Evolutionary conservation across 192 early-diverging fungal genomes (phyloP).

Genomic region (Globomyces pollinis-pini): DNA sequence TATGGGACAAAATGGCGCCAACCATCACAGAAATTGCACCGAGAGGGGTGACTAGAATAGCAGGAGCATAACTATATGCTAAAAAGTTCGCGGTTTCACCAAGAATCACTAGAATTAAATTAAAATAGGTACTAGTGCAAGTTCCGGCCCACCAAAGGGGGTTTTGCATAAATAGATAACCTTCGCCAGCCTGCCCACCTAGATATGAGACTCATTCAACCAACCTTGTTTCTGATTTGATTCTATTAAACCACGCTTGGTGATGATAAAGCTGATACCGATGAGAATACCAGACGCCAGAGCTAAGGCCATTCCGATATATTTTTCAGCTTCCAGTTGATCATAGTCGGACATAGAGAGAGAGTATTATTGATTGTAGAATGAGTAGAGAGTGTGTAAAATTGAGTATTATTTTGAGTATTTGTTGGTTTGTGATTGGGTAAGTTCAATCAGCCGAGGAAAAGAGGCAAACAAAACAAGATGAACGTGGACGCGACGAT

Average conservation of each 20-base stretch:
- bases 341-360: too few species aligned
- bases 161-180: slow-evolving; percentile 75
- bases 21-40: slow-evolving; percentile 86
- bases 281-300: slow-evolving; percentile 83
- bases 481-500: too few species aligned
- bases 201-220: background rate
- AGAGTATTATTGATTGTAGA: too few species aligned
- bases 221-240: slow-evolving; percentile 30
- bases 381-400: too few species aligned
- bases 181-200: slow-evolving; percentile 53
- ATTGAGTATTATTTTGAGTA: too few species aligned
- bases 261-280: slow-evolving; percentile 88
- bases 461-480: too few species aligned
- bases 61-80: slow-evolving; percentile 92
- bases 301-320: slow-evolving; percentile 78
- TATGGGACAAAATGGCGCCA: slow-evolving; percentile 75
- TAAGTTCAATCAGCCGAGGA: too few species aligned
- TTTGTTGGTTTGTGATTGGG: too few species aligned
- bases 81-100: slow-evolving; percentile 94
- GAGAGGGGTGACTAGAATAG: slow-evolving; percentile 90
- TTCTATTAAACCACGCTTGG: slow-evolving; percentile 83
- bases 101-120: slow-evolving; percentile 60
- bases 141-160: slow-evolving; percentile 88
- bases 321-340: slow-evolving; percentile 23
- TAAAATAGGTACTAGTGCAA: slow-evolving; percentile 55